Evolutionary conservation across 495 filamentous ascomycete genomes (phyloP), one percentile per base, ranked within the genome.

Genomic region (Hypomontagnella monticulosa): DNA sequence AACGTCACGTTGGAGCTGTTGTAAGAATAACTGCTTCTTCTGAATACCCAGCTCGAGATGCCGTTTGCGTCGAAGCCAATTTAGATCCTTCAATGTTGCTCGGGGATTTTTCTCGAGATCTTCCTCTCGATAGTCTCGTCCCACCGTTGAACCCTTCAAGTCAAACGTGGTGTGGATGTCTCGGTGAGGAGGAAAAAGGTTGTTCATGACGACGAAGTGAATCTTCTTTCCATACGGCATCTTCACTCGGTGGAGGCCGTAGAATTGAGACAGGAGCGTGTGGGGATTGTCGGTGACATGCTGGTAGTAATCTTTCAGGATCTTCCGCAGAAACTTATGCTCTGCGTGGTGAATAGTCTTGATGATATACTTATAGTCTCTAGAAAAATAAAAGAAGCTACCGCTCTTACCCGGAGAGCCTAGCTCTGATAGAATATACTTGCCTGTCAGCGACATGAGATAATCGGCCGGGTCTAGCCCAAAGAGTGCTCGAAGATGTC

Each of bases 291-390:
- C 83, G 57, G 89, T 89, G 68, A 99, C 91, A 74, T 99, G 96
- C 23, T 92, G 80, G 77, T 96, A 98, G 75, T 99, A 99, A 33
- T 97, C 90, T 54, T 89, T 91, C 53, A 99, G 81, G 41, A 97
- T 92, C 75, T 91, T 96, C 50, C 95, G 86, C 38, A 99, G 84
- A 60, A 97, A 90, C 69, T 96, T 96, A 78, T 99, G 96, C 74
- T 99, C 95, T 56, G 87, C 88, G 69, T 97, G 95, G 73, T 98
- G 95, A 57, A 99, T 99, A 11, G 95, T 99, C 76, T 99, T 99
- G 87, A 99, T 99, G 76, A 99, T 99, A 79, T 99, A 99, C 78
- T 99, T 99, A 83, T 98, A 99, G 74, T 99, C 95, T 51, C 95
- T 86, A 23, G 96, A 98, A 80, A 99, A 99, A 80, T 99, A 99